Conservation (phyloP, 2,329 filamentous ascomycete genomes). For the Xylaria sp. region DNA sequence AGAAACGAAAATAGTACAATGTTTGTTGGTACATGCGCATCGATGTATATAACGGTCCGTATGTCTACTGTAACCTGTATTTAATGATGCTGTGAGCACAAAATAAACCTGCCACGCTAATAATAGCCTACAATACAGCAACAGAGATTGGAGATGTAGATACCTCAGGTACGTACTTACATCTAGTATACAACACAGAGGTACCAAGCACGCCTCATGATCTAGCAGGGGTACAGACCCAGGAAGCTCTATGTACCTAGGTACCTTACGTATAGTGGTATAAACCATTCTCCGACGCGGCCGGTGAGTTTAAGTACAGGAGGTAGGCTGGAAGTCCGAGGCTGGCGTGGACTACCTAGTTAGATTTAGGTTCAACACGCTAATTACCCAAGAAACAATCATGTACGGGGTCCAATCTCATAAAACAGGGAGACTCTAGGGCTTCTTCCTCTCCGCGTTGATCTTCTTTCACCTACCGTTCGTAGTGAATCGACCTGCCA, state of each 20-base stretch:
- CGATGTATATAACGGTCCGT: neutral
- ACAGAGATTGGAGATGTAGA: no score
- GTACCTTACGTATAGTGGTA: neutral
- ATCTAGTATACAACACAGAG: no score
- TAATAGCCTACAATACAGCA: no score
- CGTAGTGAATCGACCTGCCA: conserved; percentile 1
- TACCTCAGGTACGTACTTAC: neutral
- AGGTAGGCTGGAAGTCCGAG: conserved; percentile 2
- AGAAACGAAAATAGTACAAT: neutral
- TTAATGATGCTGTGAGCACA: no score
- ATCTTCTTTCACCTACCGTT: conserved; percentile 2
- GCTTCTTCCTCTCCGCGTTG: neutral
- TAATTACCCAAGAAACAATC: conserved; percentile 1
- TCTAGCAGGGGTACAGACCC: neutral
- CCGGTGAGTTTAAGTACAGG: conserved; percentile 3
- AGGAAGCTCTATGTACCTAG: neutral
- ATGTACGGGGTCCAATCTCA: neutral
- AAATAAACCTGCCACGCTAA: no score
- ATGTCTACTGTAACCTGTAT: neutral
- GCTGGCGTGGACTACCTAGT: neutral
- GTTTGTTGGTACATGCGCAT: neutral
- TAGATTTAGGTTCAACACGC: neutral
- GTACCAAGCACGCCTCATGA: neutral
- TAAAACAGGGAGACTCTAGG: neutral
- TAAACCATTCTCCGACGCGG: neutral